phyloP scores from a whole-genome alignment of 2,329 filamentous ascomycete species.

The Penicillium sp. region DNA sequence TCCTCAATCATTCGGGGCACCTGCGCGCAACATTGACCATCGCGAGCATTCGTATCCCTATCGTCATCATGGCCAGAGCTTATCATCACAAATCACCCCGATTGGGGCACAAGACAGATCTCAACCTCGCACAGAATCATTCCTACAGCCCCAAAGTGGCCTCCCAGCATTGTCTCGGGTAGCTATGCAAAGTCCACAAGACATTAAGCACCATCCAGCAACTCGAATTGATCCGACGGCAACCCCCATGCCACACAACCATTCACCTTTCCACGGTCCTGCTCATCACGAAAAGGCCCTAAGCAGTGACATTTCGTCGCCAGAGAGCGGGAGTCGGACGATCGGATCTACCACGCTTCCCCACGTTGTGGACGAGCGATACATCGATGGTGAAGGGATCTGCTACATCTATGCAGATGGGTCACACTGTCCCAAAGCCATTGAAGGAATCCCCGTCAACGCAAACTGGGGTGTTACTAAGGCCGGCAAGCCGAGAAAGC shows the following conservation, averaged over 20 bases:
- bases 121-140: conserved; percentile 18
- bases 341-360: conserved; percentile 23
- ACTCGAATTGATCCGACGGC: conserved; percentile 20
- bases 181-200: conserved; percentile 22
- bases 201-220: conserved; percentile 20
- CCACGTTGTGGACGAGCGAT: conserved; percentile 42
- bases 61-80: conserved; percentile 21
- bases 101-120: conserved; percentile 16
- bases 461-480: conserved; percentile 93
- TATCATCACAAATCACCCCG: conserved; percentile 12
- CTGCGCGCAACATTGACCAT: conserved; percentile 15
- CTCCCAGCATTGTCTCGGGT: conserved; percentile 35
- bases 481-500: conserved; percentile 87
- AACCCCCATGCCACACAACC: conserved; percentile 19
- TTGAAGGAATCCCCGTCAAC: conserved; percentile 84
- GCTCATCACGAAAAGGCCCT: conserved; percentile 14
- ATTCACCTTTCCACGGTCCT: conserved; percentile 16
- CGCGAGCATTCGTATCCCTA: conserved; percentile 18
- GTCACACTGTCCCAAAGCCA: conserved; percentile 74
- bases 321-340: conserved; percentile 12
- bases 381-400: conserved; percentile 69
- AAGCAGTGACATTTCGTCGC: conserved; percentile 15
- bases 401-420: conserved; percentile 88
- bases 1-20: conserved; percentile 22
- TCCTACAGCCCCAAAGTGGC: conserved; percentile 18